Base-by-base conservation (phyloP, 148 eudicot species). In the Nepenthes gracilis region DNA sequence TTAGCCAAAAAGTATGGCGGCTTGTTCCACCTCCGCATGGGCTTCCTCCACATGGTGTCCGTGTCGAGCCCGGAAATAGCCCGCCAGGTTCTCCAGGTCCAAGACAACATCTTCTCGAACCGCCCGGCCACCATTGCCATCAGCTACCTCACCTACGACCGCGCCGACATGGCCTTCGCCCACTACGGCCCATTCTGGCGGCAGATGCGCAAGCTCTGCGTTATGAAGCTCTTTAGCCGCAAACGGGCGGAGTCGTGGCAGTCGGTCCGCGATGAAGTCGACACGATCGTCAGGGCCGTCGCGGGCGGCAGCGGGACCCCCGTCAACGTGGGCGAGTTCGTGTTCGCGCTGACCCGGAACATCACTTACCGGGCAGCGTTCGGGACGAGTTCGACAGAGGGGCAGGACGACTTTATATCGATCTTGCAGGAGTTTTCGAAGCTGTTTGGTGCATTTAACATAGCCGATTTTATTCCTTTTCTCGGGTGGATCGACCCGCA, bases 181-280 rank as follows among this genome's bases (percentile, higher is more conserved):
- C 80, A 86, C 63, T 86, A 83, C 66, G 94, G 94, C 57, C 94
- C 88, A 2, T 86, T 86, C 57, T 86, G 94, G 94, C 94, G 94
- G 9, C 94, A 86, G 68, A 83, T 86, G 94, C 81, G 94, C 5
- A 86, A 86, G 59, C 78, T 86, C 14, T 81, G 86, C 55, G 94
- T 86, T 68, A 86, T 86, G 86, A 85, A 85, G 60, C 67, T 86
- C 4, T 86, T 86, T 59, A 81, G 86, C 74, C 77, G 93, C 0
- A 83, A 77, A 33, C 75, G 93, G 55, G 86, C 86, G 35, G 94
- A 81, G 78, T 83, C 94, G 0, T 86, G 94, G 94, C 78, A 79
- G 57, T 83, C 94, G 0, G 86, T 83, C 2, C 70, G 88, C 0
- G 86, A 83, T 47, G 88, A 86, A 61, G 86, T 81, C 0, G 73